phyloP scores from a whole-genome alignment of 495 filamentous ascomycete species.

The Talaromyces liani region DNA sequence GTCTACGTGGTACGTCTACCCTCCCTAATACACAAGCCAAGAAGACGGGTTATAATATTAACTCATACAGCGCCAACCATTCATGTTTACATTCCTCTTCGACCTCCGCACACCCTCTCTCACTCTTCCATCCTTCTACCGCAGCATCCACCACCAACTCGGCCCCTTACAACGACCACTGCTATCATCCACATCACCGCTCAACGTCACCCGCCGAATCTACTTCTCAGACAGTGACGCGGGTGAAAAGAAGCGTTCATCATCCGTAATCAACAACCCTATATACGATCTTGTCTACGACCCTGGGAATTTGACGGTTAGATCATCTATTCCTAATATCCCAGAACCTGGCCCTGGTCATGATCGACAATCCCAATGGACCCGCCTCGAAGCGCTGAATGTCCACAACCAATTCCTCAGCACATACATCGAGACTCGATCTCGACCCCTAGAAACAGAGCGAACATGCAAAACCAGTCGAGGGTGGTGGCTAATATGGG shows the following conservation, averaged over 20 bases:
- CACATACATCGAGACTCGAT: slow-evolving; percentile 58
- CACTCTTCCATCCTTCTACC: slow-evolving; percentile 63
- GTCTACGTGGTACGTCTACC: slow-evolving; percentile 52
- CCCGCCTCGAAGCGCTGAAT: slow-evolving; percentile 81
- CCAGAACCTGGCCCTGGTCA: slow-evolving; percentile 46
- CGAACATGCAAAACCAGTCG: slow-evolving; percentile 84
- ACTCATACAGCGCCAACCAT: slow-evolving; percentile 58
- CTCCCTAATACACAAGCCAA: too few species aligned
- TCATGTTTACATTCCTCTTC: slow-evolving; percentile 89
- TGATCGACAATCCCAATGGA: slow-evolving; percentile 41
- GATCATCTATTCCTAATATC: slow-evolving; percentile 86
- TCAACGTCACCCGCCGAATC: slow-evolving; percentile 42
- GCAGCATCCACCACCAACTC: slow-evolving; percentile 74
- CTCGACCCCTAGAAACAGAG: slow-evolving; percentile 58
- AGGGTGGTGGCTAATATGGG: slow-evolving; percentile 98
- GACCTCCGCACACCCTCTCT: slow-evolving; percentile 59
- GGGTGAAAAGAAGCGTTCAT: neutral
- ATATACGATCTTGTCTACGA: slow-evolving; percentile 89
- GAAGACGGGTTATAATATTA: neutral
- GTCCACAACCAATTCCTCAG: slow-evolving; percentile 80
- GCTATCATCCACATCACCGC: slow-evolving; percentile 54
- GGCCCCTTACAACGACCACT: slow-evolving; percentile 68
- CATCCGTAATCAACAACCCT: slow-evolving; percentile 31
- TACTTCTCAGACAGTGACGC: slow-evolving; percentile 10
- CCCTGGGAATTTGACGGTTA: slow-evolving; percentile 63